These are phyloP conservation scores for Aspergillus uvarum DNA, from an alignment of 2,329 filamentous ascomycete genomes.

Conservation along the genomic window DNA sequence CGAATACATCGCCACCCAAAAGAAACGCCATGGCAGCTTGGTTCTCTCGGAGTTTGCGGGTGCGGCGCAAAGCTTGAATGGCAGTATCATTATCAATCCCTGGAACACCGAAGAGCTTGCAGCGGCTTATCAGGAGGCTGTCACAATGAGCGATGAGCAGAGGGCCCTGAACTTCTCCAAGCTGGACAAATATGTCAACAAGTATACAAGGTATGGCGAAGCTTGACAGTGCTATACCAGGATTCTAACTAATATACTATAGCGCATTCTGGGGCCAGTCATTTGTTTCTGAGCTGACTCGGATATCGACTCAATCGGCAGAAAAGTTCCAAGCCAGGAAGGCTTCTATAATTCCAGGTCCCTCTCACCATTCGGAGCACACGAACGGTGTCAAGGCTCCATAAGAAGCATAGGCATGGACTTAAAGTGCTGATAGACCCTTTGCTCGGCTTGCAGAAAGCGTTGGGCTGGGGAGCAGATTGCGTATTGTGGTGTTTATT, in stretches of 20 bases:
- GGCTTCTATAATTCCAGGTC: slow-evolving; percentile 14
- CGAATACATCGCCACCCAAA: slow-evolving; percentile 94
- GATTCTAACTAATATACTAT: slow-evolving; percentile 22
- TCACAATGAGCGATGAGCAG: slow-evolving; percentile 91
- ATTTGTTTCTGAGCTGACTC: slow-evolving; percentile 79
- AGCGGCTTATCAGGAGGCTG: slow-evolving; percentile 90
- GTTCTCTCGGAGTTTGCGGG: slow-evolving; percentile 96
- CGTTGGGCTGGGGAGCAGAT: background rate
- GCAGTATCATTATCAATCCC: slow-evolving; percentile 91
- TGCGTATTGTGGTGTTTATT: background rate
- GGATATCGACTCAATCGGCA: slow-evolving; percentile 50
- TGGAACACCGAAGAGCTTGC: slow-evolving; percentile 98
- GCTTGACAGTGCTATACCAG: background rate
- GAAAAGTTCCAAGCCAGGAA: slow-evolving; percentile 39
- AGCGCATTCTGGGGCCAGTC: slow-evolving; percentile 94
- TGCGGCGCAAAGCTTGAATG: slow-evolving; percentile 90
- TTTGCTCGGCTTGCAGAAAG: background rate
- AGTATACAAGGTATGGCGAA: slow-evolving; percentile 73
- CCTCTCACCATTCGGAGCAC: slow-evolving; percentile 13
- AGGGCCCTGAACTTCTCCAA: slow-evolving; percentile 85
- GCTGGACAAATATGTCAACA: slow-evolving; percentile 91
- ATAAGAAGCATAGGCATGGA: slow-evolving; percentile 1
- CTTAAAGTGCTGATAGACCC: slow-evolving; percentile 5
- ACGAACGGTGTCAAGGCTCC: slow-evolving; percentile 19
- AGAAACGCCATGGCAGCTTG: slow-evolving; percentile 86